Percentiles rank a stretch among this genome's conserved stretches.
Evolutionary conservation across 2,329 filamentous ascomycete species (phyloP).

Genomic region (Teratosphaeria pseudoeucalypti): DNA sequence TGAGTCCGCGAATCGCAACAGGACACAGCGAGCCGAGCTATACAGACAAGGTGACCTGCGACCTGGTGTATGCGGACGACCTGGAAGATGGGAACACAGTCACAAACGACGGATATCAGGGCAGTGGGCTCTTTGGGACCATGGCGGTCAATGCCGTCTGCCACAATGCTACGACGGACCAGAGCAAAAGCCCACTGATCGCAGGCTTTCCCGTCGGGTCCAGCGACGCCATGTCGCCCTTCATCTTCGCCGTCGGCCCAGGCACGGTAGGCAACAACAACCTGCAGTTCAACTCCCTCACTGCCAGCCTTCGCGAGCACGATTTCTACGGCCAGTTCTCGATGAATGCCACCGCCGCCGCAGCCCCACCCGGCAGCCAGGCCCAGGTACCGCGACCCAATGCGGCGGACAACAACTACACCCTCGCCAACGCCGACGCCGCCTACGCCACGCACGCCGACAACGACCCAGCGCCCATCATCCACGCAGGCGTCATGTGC

Average conservation of each 20-base stretch:
- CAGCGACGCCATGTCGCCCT: slow-evolving; percentile 20
- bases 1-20: slow-evolving; percentile 28
- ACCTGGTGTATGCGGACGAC: slow-evolving; percentile 6
- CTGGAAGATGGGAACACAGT: slow-evolving; percentile 12
- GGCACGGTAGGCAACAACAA: background rate
- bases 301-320: slow-evolving; percentile 26
- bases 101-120: background rate
- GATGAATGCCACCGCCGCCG: slow-evolving; percentile 29
- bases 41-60: slow-evolving; percentile 17
- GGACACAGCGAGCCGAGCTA: slow-evolving; percentile 27
- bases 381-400: slow-evolving; percentile 24
- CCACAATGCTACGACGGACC: slow-evolving; percentile 27
- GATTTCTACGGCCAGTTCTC: slow-evolving; percentile 28
- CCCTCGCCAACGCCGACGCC: slow-evolving; percentile 13
- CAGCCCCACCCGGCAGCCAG: slow-evolving; percentile 8
- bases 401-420: slow-evolving; percentile 2
- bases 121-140: slow-evolving; percentile 6
- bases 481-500: slow-evolving; percentile 25
- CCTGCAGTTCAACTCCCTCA: slow-evolving; percentile 18
- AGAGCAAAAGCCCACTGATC: slow-evolving; percentile 1
- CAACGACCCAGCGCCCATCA: slow-evolving; percentile 9
- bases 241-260: slow-evolving; percentile 33
- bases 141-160: slow-evolving; percentile 24
- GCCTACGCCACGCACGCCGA: slow-evolving; percentile 14
- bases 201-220: slow-evolving; percentile 10